Evolutionary conservation across 352 stramenopile species (phyloP), one percentile per base, ranked within the genome.

Genomic region (Phytopythium vexans): DNA sequence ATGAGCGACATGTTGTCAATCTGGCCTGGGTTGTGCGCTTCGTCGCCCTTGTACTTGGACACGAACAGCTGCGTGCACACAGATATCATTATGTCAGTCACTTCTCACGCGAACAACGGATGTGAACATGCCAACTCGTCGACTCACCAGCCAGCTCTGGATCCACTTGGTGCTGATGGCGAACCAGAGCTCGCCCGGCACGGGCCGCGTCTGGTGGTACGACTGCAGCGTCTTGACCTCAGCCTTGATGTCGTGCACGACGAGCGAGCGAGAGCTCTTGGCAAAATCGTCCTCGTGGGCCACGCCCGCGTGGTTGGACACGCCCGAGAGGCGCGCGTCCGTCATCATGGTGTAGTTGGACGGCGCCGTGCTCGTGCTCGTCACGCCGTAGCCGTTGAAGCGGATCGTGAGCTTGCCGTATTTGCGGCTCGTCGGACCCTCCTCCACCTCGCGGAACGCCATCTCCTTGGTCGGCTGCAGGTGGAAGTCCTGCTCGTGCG

Each of bases 1-100:
- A 91, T 76, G 21, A 91, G 66, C 12, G 74, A 58, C 76, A 87
- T 91, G 57, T 91, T 91, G 68, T 88, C 72, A 27, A 91, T 79
- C 27, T 58, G 66, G 9, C 81, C 77, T 8, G 81, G 81, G 34
- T 68, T 85, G 59, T 73, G 70, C 40, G 62, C 36, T 31, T 82
- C 60, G 46, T 86, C 63, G 42, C 81, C 78, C 43, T 84, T 80
- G 68, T 86, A 66, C 58, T 87, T 89, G 57, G 77, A 85, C 16
- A 89, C 78, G 54, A 89, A 89, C 3, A 88, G 65, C 40, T 64
- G 36, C 27, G 35, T 3, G 6, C 15, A 8, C 7, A 34, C 6
- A 49, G 6, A 16, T 34, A 14, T 38, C 8, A 12, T 34, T 11
- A 35, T 32, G 31, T 49, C 33, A 9, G 9, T n/a, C 2, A 42